Conservation (phyloP, 345 rosid species). For the Raphanus raphanistrum region DNA sequence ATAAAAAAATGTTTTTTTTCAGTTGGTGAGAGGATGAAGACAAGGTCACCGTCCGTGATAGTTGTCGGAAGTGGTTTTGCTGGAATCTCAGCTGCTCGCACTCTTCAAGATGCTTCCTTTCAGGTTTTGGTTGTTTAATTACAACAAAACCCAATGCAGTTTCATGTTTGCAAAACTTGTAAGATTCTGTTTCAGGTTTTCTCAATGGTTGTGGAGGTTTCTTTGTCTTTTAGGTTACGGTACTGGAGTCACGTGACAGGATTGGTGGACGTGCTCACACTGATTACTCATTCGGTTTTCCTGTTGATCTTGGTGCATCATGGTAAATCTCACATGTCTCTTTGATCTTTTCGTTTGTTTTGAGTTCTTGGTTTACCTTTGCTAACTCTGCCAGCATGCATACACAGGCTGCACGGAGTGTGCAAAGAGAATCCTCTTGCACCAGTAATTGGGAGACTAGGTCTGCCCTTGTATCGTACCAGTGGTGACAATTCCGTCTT, state of each 20-base stretch:
- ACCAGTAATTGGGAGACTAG: slow-evolving; percentile 78
- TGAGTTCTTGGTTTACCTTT: not conserved
- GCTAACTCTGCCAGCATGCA: not conserved
- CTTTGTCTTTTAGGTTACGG: slow-evolving; percentile 25
- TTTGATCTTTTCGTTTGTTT: not conserved
- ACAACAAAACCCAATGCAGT: too few species aligned
- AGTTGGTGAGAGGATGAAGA: slow-evolving; percentile 50
- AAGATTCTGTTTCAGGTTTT: too few species aligned
- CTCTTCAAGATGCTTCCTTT: slow-evolving; percentile 86
- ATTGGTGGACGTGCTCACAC: slow-evolving; percentile 87
- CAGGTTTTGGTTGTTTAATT: slow-evolving; percentile 47
- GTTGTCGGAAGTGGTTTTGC: slow-evolving; percentile 90
- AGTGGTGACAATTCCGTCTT: slow-evolving; percentile 93
- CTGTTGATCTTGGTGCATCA: slow-evolving; percentile 96
- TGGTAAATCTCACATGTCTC: slow-evolving; percentile 50
- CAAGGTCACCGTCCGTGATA: slow-evolving; percentile 75
- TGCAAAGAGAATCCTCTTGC: slow-evolving; percentile 94
- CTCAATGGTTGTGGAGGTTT: too few species aligned
- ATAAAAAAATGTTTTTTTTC: slow-evolving; percentile 20
- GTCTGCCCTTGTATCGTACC: slow-evolving; percentile 89
- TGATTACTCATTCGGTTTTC: slow-evolving; percentile 84
- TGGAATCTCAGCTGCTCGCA: slow-evolving; percentile 89
- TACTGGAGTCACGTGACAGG: slow-evolving; percentile 86
- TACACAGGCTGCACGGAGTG: slow-evolving; percentile 87
- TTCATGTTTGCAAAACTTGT: too few species aligned